A percentile compares a stretch with the other conserved stretches of the same genome.
Conservation (phyloP, 495 filamentous ascomycete species). For the Penicillium pancosmium region DNA sequence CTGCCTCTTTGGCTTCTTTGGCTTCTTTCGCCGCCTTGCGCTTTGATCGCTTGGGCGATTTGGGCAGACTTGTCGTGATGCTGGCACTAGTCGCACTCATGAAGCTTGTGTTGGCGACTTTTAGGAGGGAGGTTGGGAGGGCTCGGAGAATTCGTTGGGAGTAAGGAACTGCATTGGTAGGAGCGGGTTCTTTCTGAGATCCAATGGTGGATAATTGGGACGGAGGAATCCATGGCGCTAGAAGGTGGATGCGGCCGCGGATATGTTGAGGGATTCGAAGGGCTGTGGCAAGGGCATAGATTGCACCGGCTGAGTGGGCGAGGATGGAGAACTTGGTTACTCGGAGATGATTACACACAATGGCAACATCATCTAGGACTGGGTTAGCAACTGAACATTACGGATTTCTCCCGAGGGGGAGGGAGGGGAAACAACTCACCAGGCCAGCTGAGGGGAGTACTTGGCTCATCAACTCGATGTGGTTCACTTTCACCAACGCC, state of each 20-base stretch:
- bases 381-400: slow-evolving; percentile 14
- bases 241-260: slow-evolving; percentile 88
- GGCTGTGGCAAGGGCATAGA: slow-evolving; percentile 95
- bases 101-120: slow-evolving; percentile 92
- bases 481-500: slow-evolving; percentile 92
- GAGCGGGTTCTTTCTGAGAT: slow-evolving; percentile 71
- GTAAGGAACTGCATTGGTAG: slow-evolving; percentile 83
- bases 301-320: slow-evolving; percentile 96
- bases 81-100: slow-evolving; percentile 90
- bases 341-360: slow-evolving; percentile 88
- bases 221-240: slow-evolving; percentile 97
- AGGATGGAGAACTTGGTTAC: slow-evolving; percentile 97
- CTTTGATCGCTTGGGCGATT: slow-evolving; percentile 65
- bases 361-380: slow-evolving; percentile 81
- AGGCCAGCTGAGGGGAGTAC: slow-evolving; percentile 91
- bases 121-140: slow-evolving; percentile 87
- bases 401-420: background rate
- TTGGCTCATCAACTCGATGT: slow-evolving; percentile 70
- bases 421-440: slow-evolving; percentile 59
- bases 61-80: slow-evolving; percentile 81
- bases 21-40: slow-evolving; percentile 57
- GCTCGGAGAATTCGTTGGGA: slow-evolving; percentile 89
- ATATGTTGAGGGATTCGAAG: slow-evolving; percentile 96
- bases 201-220: slow-evolving; percentile 90
- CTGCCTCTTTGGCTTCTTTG: slow-evolving; percentile 52